phyloP scores from a whole-genome alignment of 352 stramenopile species.

The Phytophthora citricola region DNA sequence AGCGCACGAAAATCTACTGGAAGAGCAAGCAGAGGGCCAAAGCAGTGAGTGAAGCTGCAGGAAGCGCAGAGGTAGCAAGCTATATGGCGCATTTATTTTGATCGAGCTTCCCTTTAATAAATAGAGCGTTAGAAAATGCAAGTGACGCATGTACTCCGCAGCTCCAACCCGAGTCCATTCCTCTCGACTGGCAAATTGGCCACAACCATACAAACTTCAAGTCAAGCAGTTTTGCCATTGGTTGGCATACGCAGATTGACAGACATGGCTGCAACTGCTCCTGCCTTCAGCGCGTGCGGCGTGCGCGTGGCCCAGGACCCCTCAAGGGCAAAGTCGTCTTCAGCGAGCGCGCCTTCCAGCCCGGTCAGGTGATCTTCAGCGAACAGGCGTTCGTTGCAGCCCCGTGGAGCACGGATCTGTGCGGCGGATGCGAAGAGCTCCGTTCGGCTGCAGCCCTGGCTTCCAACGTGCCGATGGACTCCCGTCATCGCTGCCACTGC shows the following conservation, averaged over 20 bases:
- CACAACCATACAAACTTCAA: slow-evolving; percentile 24
- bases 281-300: slow-evolving; percentile 59
- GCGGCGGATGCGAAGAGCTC: slow-evolving; percentile 59
- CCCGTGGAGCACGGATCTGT: slow-evolving; percentile 72
- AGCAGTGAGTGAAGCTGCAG: slow-evolving; percentile 31
- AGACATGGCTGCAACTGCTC: slow-evolving; percentile 48
- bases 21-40: slow-evolving; percentile 10
- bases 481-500: slow-evolving; percentile 45
- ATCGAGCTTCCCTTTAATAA: slow-evolving; percentile 36
- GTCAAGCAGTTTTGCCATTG: slow-evolving; percentile 15
- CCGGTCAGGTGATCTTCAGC: slow-evolving; percentile 78
- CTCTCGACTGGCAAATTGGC: slow-evolving; percentile 16
- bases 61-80: slow-evolving; percentile 26
- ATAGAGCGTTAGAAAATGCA: slow-evolving; percentile 50
- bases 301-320: slow-evolving; percentile 57
- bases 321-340: slow-evolving; percentile 72
- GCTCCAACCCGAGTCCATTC: slow-evolving; percentile 3
- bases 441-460: slow-evolving; percentile 28
- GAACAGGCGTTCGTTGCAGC: slow-evolving; percentile 80
- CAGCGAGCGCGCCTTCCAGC: slow-evolving; percentile 55
- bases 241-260: slow-evolving; percentile 4
- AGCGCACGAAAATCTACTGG: slow-evolving; percentile 2
- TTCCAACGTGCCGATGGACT: slow-evolving; percentile 19
- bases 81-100: slow-evolving; percentile 23
- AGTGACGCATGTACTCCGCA: slow-evolving; percentile 26